phyloP scores from a whole-genome alignment of 805 yeast species.

The Ogataea nonfermentans region DNA sequence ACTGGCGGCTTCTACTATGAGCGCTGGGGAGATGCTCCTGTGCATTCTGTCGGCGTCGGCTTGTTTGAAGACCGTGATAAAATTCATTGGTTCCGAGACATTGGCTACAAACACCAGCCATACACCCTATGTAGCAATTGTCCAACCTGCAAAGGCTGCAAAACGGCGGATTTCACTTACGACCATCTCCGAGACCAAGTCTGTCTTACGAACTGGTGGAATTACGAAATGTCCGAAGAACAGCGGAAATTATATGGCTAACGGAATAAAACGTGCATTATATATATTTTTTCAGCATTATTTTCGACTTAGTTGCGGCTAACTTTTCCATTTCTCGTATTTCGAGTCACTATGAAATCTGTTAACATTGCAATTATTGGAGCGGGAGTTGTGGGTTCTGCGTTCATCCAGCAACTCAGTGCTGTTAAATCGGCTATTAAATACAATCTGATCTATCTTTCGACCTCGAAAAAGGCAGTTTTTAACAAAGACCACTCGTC shows the following conservation, averaged over 20 bases:
- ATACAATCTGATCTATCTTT: constrained; percentile 77
- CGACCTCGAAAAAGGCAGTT: constrained; percentile 70
- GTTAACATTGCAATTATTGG: constrained; percentile 75
- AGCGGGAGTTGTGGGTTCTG: constrained; percentile 94
- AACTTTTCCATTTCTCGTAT: neutral
- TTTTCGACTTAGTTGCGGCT: neutral
- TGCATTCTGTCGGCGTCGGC: constrained; percentile 72
- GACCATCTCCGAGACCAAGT: constrained; percentile 60
- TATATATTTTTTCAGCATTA: neutral
- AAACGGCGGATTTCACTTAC: constrained; percentile 55
- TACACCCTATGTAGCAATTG: constrained; percentile 56
- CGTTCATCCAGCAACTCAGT: constrained; percentile 79
- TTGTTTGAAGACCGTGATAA: constrained; percentile 65
- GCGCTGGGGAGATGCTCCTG: constrained; percentile 95
- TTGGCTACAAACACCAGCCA: constrained; percentile 75
- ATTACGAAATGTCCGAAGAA: constrained; percentile 36
- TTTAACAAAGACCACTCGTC: constrained; percentile 70
- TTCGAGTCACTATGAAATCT: constrained; percentile 20
- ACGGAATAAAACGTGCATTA: neutral
- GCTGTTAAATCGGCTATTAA: constrained; percentile 55
- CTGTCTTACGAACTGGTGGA: constrained; percentile 72
- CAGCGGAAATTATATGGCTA: constrained; percentile 23
- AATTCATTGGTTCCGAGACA: constrained; percentile 86
- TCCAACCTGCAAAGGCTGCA: constrained; percentile 58
- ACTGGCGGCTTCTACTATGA: constrained; percentile 86